Evolutionary conservation across 768 basidiomycete genomes (phyloP), one percentile per base, ranked within the genome.

Genomic region (Boletus sensibilis): DNA sequence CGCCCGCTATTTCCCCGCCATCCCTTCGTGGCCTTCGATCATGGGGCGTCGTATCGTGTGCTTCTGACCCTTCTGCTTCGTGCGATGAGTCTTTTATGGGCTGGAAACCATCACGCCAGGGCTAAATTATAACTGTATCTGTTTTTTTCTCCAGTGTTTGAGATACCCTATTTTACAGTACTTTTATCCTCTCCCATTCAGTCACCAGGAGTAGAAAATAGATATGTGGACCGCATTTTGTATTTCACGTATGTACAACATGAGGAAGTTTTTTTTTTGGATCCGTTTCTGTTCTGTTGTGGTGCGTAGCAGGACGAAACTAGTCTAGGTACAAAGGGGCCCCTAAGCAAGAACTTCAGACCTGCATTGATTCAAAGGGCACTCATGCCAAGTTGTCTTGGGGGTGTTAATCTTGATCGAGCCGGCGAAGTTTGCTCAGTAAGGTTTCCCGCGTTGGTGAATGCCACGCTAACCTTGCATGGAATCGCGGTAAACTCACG

Each of bases 61-160:
- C 57, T 49, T 50, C 65, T 39, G 70, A 67, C 27, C 69, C 71
- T 39, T 70, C 74, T 21, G 64, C 73, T 55, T 62, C 79, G 50
- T 75, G 75, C 55, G 83, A 83, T 41, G 83, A 85, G 64, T 75
- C 79, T 0, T 83, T 85, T 62, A 84, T 84, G 82, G 79, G 79
- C 59, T 86, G 84, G 83, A 78, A 83, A 64, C 80, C 81, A 46
- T 71, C 76, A 33, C 73, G 76, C 34, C 72, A 72, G 46, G 50
- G 64, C 34, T 76, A 61, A 61, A 34, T 31, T 48, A 37, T 53
- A 16, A 29, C 1, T 50, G 40, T 55, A 48, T 38, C n/a, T 41
- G 35, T 48, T 33, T 38, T 34, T 51, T 33, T 23, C 27, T 33
- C 13, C 16, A 21, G 35, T 45, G 5, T 42, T 35, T 9, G 37